Conservation (phyloP, 2,329 filamentous ascomycete genomes). For the Blastomyces emzantsi region DNA sequence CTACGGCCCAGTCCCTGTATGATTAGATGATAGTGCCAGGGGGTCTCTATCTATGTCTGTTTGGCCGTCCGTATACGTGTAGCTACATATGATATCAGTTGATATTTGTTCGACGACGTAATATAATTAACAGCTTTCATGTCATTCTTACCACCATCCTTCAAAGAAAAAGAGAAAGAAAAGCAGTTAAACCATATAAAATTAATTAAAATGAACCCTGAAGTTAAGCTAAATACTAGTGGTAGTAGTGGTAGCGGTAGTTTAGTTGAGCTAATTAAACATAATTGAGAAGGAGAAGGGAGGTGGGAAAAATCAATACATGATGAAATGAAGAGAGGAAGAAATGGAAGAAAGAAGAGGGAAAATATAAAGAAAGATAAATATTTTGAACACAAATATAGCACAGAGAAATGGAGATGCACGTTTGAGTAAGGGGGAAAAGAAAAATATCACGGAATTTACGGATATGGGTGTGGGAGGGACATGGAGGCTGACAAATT, state of each 20-base stretch:
- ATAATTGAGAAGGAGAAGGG: not conserved
- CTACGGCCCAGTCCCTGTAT: not conserved
- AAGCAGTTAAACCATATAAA: not conserved
- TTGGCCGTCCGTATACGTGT: not conserved
- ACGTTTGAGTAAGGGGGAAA: not conserved
- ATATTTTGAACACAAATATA: not conserved
- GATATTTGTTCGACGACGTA: not conserved
- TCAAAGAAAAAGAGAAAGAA: not conserved
- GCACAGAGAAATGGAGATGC: not conserved
- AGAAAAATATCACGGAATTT: not conserved
- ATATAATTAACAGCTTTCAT: too few species aligned
- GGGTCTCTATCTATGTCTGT: not conserved
- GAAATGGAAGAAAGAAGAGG: not conserved
- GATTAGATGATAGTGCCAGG: not conserved
- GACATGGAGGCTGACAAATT: not conserved
- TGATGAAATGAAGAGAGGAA: not conserved
- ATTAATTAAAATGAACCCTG: slow-evolving; percentile 1
- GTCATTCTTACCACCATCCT: too few species aligned
- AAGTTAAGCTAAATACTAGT: not conserved
- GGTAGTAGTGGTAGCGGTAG: too few species aligned
- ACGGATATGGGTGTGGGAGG: not conserved
- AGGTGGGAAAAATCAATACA: not conserved
- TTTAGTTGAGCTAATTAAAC: not conserved
- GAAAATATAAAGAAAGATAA: not conserved
- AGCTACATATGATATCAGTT: not conserved